phyloP scores from a whole-genome alignment of 495 filamentous ascomycete species.

The Glutinoglossum americanum region DNA sequence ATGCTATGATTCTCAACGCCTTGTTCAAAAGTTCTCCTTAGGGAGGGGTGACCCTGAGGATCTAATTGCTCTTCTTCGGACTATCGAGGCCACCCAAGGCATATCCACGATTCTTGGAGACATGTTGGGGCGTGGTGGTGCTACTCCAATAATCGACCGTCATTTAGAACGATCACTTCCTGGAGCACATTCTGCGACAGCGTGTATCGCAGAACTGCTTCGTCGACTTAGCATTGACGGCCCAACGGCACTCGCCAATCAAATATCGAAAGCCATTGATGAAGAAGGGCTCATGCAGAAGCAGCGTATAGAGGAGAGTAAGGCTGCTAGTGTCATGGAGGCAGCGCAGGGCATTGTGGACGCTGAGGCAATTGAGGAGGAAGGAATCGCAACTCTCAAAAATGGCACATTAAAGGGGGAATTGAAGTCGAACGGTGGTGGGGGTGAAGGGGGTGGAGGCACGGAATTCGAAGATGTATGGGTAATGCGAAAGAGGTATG shows the following conservation, averaged over 20 bases:
- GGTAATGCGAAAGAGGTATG: conserved; percentile 51
- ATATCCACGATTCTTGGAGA: conserved; percentile 30
- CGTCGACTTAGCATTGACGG: conserved; percentile 43
- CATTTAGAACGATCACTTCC: not conserved
- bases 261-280: conserved; percentile 63
- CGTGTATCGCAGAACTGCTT: conserved; percentile 30
- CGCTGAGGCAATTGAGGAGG: conserved; percentile 19
- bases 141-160: not conserved
- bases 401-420: not conserved
- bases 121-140: not conserved
- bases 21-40: conserved; percentile 82
- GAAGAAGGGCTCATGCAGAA: conserved; percentile 72
- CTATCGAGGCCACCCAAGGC: conserved; percentile 55
- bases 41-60: conserved; percentile 91
- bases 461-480: conserved; percentile 35
- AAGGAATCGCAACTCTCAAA: conserved; percentile 11
- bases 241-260: conserved; percentile 42
- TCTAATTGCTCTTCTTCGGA: conserved; percentile 57
- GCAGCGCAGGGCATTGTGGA: conserved; percentile 44
- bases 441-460: not conserved
- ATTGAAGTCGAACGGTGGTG: conserved; percentile 5
- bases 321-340: conserved; percentile 42
- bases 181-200: not conserved
- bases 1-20: conserved; percentile 67
- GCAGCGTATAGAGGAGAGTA: conserved; percentile 51